These are phyloP conservation scores for Thalia dealbata DNA, from an alignment of 176 grass and related monocot species.

Conservation along the genomic window DNA sequence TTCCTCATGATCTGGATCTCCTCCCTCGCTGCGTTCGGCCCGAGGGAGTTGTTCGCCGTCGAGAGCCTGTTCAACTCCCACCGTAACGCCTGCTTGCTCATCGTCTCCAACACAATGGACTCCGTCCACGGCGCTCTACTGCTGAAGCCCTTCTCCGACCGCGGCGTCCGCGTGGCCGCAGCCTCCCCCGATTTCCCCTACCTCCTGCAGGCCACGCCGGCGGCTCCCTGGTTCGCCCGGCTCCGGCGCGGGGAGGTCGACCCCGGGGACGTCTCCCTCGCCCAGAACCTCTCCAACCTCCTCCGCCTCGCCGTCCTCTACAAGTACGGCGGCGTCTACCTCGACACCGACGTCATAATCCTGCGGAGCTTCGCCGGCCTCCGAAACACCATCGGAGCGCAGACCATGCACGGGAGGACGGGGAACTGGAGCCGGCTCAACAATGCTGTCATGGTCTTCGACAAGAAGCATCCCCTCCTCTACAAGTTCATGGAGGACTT, in stretches of 20 bases:
- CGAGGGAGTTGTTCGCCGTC: conserved; percentile 51
- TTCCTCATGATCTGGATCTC: conserved; percentile 92
- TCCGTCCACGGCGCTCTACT: conserved; percentile 26
- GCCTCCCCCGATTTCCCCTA: conserved; percentile 49
- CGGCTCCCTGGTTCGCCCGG: conserved; percentile 36
- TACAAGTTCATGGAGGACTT: conserved; percentile 75
- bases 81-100: conserved; percentile 53
- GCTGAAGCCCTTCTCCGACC: conserved; percentile 43
- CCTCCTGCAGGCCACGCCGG: conserved; percentile 44
- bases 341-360: conserved; percentile 74
- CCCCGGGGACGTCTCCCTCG: conserved; percentile 51
- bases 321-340: conserved; percentile 63
- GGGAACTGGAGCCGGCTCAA: conserved; percentile 68
- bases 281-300: conserved; percentile 94
- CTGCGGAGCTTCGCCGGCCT: conserved; percentile 37
- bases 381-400: conserved; percentile 66
- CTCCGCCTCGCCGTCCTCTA: conserved; percentile 57
- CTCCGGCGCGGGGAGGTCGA: conserved; percentile 36
- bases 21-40: conserved; percentile 43
- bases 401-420: conserved; percentile 39
- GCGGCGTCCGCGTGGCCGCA: conserved; percentile 37
- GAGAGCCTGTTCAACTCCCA: conserved; percentile 89
- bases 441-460: conserved; percentile 82
- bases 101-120: conserved; percentile 69
- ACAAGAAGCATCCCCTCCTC: conserved; percentile 55